A percentile compares a stretch with the other conserved stretches of the same genome.
Conservation (phyloP, 1,284 basidiomycete genomes). For the Grifola frondosa region DNA sequence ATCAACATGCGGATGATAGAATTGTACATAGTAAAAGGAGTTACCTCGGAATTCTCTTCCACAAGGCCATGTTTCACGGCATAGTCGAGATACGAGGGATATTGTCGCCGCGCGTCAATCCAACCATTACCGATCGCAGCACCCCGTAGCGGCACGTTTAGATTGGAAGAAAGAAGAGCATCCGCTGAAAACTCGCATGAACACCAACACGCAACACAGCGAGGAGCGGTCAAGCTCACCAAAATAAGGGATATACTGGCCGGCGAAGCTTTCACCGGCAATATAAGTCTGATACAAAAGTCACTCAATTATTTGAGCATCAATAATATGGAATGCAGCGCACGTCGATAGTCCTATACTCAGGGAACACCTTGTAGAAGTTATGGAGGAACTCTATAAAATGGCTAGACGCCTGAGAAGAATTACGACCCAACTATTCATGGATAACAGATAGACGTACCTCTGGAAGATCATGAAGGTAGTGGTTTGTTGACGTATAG, state of each 20-base stretch:
- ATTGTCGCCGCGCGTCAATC: constrained; percentile 90
- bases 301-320: constrained; percentile 5
- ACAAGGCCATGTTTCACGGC: constrained; percentile 80
- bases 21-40: too few relatives aligned
- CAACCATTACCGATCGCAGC: constrained; percentile 96
- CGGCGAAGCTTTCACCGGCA: constrained; percentile 94
- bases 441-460: constrained; percentile 37
- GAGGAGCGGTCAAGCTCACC: constrained; percentile 43
- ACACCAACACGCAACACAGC: neutral
- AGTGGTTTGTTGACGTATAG: constrained; percentile 84
- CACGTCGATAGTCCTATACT: constrained; percentile 82
- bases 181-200: constrained; percentile 53
- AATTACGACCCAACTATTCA: constrained; percentile 7
- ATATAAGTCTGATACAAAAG: constrained; percentile 73
- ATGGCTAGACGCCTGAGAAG: constrained; percentile 76
- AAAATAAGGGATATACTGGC: constrained; percentile 98
- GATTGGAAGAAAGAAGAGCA: constrained; percentile 68
- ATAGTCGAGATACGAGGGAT: constrained; percentile 89
- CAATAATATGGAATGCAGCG: constrained; percentile 42
- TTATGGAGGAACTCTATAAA: constrained; percentile 83
- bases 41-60: constrained; percentile 69
- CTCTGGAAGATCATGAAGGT: constrained; percentile 77
- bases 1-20: neutral
- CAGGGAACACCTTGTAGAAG: constrained; percentile 91
- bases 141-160: constrained; percentile 67